phyloP scores from a whole-genome alignment of 495 filamentous ascomycete species.

The Penicillium bialowiezense region DNA sequence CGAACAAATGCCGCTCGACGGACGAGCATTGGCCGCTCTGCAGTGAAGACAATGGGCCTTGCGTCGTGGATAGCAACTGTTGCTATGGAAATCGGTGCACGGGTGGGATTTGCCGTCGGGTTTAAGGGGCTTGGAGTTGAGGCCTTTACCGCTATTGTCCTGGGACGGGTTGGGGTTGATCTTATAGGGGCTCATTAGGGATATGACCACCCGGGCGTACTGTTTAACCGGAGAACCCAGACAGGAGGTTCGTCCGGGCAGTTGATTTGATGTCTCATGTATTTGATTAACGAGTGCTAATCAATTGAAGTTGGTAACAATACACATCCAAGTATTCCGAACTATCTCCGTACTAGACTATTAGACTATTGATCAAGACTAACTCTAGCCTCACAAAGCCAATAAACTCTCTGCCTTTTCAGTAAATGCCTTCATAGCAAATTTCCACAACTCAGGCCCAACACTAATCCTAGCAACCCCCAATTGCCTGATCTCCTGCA shows the following conservation, averaged over 20 bases:
- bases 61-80: constrained; percentile 21
- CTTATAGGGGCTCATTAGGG: too few species aligned
- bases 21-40: constrained; percentile 25
- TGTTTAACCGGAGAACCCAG: too few species aligned
- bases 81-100: constrained; percentile 28
- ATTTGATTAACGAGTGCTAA: too few species aligned
- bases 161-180: neutral
- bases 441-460: constrained; percentile 28
- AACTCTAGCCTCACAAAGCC: neutral
- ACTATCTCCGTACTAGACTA: too few species aligned
- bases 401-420: constrained; percentile 23
- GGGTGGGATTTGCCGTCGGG: constrained; percentile 18
- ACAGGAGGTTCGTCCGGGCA: too few species aligned
- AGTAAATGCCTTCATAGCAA: constrained; percentile 27
- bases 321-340: too few species aligned
- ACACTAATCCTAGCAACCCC: constrained; percentile 48
- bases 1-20: constrained; percentile 26
- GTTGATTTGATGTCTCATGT: too few species aligned
- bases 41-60: constrained; percentile 23
- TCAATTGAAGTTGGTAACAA: too few species aligned
- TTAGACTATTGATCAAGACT: too few species aligned
- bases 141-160: neutral
- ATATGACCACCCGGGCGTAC: too few species aligned
- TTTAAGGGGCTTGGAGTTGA: neutral
- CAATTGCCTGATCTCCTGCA: constrained; percentile 34